A percentile compares a stretch with the other conserved stretches of the same genome.
Conservation (phyloP, 2,329 filamentous ascomycete species). For the Fusarium chaquense region DNA sequence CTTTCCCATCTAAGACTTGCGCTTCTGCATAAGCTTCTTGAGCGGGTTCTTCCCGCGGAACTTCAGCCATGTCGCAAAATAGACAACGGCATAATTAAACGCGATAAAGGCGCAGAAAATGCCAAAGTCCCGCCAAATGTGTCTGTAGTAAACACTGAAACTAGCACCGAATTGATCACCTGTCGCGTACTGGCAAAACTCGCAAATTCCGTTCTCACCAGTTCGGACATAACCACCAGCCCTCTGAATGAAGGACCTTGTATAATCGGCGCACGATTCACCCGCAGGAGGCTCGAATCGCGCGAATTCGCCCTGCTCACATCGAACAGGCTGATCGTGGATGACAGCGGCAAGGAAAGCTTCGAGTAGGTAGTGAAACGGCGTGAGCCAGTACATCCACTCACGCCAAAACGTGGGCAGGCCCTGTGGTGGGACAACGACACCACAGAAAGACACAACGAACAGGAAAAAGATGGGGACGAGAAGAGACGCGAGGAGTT, state of each 20-base stretch:
- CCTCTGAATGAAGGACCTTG: constrained; percentile 62
- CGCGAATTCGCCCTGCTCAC: constrained; percentile 68
- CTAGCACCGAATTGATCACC: constrained; percentile 70
- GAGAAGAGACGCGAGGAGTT: constrained; percentile 72
- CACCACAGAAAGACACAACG: constrained; percentile 76
- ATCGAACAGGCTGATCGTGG: constrained; percentile 67
- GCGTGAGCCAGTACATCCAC: constrained; percentile 76
- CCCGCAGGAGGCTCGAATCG: constrained; percentile 70
- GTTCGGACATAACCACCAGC: constrained; percentile 71
- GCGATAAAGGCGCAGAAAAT: constrained; percentile 73
- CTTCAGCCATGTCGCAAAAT: constrained; percentile 55
- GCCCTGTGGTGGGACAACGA: constrained; percentile 71
- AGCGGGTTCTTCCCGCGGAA: constrained; percentile 57
- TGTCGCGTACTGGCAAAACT: constrained; percentile 71
- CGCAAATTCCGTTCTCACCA: constrained; percentile 68
- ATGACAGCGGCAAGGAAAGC: constrained; percentile 68
- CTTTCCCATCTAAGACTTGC: constrained; percentile 13
- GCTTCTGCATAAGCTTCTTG: constrained; percentile 48
- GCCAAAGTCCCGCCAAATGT: constrained; percentile 75
- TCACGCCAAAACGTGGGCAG: constrained; percentile 73
- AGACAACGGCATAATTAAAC: constrained; percentile 68
- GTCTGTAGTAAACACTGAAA: constrained; percentile 70
- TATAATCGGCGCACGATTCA: constrained; percentile 71
- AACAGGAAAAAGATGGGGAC: constrained; percentile 79
- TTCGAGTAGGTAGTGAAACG: constrained; percentile 75